Conservation (phyloP, 2,329 filamentous ascomycete species). For the Pseudogymnoascus sp. region DNA sequence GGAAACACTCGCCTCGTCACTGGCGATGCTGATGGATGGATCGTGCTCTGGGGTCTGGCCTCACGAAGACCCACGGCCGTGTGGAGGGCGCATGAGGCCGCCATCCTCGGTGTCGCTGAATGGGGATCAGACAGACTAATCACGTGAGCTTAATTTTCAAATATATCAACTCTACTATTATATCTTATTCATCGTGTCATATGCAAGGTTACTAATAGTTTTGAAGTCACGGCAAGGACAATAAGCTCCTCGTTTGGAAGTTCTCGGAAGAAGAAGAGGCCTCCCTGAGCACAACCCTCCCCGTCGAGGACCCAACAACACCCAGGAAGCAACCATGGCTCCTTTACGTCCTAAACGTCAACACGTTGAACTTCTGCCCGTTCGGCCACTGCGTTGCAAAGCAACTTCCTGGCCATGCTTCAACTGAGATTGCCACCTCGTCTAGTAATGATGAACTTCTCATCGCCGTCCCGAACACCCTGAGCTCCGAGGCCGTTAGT, state of each 20-base stretch:
- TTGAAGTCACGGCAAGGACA: slow-evolving; percentile 78
- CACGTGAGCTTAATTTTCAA: slow-evolving; percentile 54
- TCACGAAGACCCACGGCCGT: slow-evolving; percentile 75
- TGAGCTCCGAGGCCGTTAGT: slow-evolving; percentile 62
- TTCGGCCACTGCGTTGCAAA: slow-evolving; percentile 47
- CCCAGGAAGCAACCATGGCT: slow-evolving; percentile 67
- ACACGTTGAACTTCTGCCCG: slow-evolving; percentile 90
- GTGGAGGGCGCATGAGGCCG: slow-evolving; percentile 76
- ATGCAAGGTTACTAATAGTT: background rate
- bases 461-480: slow-evolving; percentile 72
- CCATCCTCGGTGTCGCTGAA: slow-evolving; percentile 65
- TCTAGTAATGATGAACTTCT: slow-evolving; percentile 41
- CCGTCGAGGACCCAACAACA: slow-evolving; percentile 53
- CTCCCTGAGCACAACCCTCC: slow-evolving; percentile 59
- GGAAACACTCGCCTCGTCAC: slow-evolving; percentile 71
- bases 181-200: background rate
- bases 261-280: slow-evolving; percentile 54
- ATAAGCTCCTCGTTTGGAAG: slow-evolving; percentile 80
- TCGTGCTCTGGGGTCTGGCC: slow-evolving; percentile 77
- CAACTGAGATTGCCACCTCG: background rate
- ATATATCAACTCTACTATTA: background rate
- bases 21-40: slow-evolving; percentile 83
- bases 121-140: slow-evolving; percentile 71
- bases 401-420: background rate
- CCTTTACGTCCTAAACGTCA: slow-evolving; percentile 75